phyloP scores from a whole-genome alignment of 2,329 filamentous ascomycete species.

The Ophiocordyceps robertsii region DNA sequence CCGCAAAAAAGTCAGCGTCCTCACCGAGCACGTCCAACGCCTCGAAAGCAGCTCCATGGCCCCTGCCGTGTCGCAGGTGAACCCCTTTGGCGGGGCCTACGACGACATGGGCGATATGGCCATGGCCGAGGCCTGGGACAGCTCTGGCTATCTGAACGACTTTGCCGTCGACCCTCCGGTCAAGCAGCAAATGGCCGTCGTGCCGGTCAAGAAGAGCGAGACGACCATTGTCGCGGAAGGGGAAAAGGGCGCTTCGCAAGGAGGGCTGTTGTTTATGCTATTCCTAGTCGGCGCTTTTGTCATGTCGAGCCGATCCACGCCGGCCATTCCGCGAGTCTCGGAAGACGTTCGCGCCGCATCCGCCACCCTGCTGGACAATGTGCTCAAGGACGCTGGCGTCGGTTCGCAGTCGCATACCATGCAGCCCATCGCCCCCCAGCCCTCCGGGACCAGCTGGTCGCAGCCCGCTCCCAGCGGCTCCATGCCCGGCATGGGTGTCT shows the following conservation, averaged over 20 bases:
- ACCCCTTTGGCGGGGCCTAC: slow-evolving; percentile 57
- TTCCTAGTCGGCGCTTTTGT: slow-evolving; percentile 94
- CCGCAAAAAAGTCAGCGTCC: slow-evolving; percentile 79
- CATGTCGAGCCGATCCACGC: slow-evolving; percentile 66
- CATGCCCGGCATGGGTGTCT: slow-evolving; percentile 30
- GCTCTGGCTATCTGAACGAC: slow-evolving; percentile 57
- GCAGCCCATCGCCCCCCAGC: slow-evolving; percentile 34
- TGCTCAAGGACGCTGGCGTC: slow-evolving; percentile 69
- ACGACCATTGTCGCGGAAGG: slow-evolving; percentile 24
- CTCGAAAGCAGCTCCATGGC: slow-evolving; percentile 47
- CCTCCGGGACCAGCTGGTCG: slow-evolving; percentile 36
- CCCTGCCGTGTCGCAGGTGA: slow-evolving; percentile 23
- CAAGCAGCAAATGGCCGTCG: slow-evolving; percentile 44
- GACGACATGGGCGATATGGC: slow-evolving; percentile 72
- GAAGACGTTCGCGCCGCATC: slow-evolving; percentile 71
- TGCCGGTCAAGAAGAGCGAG: slow-evolving; percentile 37
- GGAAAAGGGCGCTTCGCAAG: slow-evolving; percentile 59
- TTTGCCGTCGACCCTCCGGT: slow-evolving; percentile 49
- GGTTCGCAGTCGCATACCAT: slow-evolving; percentile 26
- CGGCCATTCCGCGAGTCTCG: slow-evolving; percentile 62
- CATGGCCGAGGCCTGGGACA: slow-evolving; percentile 74
- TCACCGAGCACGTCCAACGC: slow-evolving; percentile 58
- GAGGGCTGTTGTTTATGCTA: slow-evolving; percentile 82
- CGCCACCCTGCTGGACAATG: slow-evolving; percentile 63
- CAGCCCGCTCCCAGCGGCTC: slow-evolving; percentile 25